Percentiles rank a stretch among this genome's conserved stretches.
These are phyloP conservation scores for Bipolaris victoriae DNA, from an alignment of 2,329 filamentous ascomycete genomes.

Conservation along the genomic window DNA sequence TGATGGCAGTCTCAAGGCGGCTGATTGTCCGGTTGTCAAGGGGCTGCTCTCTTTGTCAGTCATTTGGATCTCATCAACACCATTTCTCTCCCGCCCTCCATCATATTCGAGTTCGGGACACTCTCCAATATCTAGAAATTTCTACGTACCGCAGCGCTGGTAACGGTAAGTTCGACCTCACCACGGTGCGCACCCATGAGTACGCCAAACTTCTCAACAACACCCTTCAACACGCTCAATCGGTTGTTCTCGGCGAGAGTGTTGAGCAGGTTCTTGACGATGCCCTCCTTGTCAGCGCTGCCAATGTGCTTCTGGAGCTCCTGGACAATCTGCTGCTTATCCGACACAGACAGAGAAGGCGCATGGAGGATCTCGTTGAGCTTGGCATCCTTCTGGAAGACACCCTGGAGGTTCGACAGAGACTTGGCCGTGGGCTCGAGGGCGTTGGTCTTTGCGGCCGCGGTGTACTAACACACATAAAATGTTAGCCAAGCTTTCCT, in stretches of 20 bases:
- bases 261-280: slow-evolving; percentile 90
- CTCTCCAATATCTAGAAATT: neutral
- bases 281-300: slow-evolving; percentile 71
- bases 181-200: slow-evolving; percentile 89
- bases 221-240: slow-evolving; percentile 77
- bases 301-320: slow-evolving; percentile 88
- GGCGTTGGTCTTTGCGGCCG: slow-evolving; percentile 82
- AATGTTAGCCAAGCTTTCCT: slow-evolving; percentile 33
- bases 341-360: slow-evolving; percentile 75
- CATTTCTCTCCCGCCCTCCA: neutral
- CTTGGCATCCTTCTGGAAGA: slow-evolving; percentile 84
- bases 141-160: slow-evolving; percentile 79
- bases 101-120: neutral
- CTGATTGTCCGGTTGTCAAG: slow-evolving; percentile 85
- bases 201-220: slow-evolving; percentile 84
- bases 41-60: slow-evolving; percentile 59
- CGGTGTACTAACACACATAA: slow-evolving; percentile 76
- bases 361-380: slow-evolving; percentile 76
- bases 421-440: slow-evolving; percentile 87
- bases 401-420: slow-evolving; percentile 70
- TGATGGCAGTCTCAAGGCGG: slow-evolving; percentile 84
- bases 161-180: slow-evolving; percentile 92
- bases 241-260: slow-evolving; percentile 97
- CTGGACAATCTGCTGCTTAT: slow-evolving; percentile 85
- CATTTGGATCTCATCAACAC: neutral